Evolutionary conservation across 352 stramenopile species (phyloP).

Genomic region (Thalassiosira allenii): DNA sequence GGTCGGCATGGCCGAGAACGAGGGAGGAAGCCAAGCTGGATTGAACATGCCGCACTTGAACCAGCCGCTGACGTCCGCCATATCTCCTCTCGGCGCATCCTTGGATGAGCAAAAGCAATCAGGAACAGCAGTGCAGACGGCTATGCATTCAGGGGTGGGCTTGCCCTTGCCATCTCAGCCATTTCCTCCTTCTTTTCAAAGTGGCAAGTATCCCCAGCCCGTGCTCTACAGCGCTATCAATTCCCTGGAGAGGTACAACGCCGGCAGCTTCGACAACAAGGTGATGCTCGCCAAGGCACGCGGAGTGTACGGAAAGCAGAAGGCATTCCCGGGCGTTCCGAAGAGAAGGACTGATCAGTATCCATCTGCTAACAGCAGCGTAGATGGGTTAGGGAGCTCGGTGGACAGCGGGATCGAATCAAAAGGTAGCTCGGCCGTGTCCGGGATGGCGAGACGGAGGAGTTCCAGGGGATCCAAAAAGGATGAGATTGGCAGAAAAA

Average conservation of each 20-base stretch:
- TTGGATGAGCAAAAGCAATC: background rate
- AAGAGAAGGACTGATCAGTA: conserved; percentile 8
- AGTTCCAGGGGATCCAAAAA: no score
- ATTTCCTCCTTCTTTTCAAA: no score
- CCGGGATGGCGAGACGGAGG: no score
- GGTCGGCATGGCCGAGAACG: background rate
- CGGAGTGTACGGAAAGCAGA: conserved; percentile 30
- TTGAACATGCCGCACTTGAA: conserved; percentile 25
- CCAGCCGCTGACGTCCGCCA: background rate
- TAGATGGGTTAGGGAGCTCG: conserved; percentile 10
- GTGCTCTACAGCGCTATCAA: conserved; percentile 74
- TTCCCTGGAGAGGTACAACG: conserved; percentile 69
- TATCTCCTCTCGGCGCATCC: background rate
- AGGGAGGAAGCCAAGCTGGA: conserved; percentile 1
- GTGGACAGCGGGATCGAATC: conserved; percentile 24
- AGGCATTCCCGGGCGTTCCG: conserved; percentile 55
- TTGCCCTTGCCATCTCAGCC: no score
- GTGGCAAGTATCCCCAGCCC: no score
- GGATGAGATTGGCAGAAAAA: no score
- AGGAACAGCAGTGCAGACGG: background rate
- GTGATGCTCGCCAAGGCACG: conserved; percentile 45
- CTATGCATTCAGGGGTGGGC: conserved; percentile 13
- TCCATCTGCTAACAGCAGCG: background rate
- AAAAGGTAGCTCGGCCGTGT: conserved; percentile 28
- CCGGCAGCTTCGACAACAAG: conserved; percentile 57